Conservation (phyloP, 371 early-diverging fungal species). For the Mycotypha africana region DNA sequence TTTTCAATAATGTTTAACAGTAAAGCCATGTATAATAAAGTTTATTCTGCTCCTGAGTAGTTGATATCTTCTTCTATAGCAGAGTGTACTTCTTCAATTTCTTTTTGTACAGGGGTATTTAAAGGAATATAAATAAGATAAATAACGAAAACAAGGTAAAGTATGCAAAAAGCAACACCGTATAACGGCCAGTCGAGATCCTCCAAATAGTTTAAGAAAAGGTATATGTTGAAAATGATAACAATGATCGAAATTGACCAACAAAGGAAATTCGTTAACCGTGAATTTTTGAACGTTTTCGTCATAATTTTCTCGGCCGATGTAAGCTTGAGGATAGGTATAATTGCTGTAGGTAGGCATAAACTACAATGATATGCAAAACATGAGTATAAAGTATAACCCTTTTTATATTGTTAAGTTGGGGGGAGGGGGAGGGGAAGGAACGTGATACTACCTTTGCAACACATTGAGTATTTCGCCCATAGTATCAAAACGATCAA, state of each 20-base stretch:
- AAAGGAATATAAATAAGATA: constrained; percentile 18
- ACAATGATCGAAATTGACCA: constrained; percentile 44
- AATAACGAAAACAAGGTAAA: constrained; percentile 18
- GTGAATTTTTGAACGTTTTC: constrained; percentile 32
- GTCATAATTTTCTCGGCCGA: constrained; percentile 47
- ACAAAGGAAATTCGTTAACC: constrained; percentile 18
- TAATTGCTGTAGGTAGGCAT: constrained; percentile 66
- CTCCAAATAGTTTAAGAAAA: constrained; percentile 38
- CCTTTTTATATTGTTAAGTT: not conserved
- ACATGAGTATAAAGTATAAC: not conserved
- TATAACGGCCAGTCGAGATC: constrained; percentile 15
- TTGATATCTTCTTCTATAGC: too few species aligned
- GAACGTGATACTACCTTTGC: too few species aligned
- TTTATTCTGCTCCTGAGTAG: too few species aligned
- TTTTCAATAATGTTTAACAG: too few species aligned
- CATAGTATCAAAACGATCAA: constrained; percentile 58
- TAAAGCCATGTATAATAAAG: too few species aligned
- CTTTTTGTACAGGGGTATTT: constrained; percentile 6
- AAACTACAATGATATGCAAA: constrained; percentile 26
- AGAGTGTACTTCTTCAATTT: constrained; percentile 1
- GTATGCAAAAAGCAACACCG: constrained; percentile 4
- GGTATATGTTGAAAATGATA: constrained; percentile 48
- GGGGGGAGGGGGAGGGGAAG: too few species aligned
- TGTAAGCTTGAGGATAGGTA: constrained; percentile 66
- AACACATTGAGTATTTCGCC: constrained; percentile 67